phyloP scores from a whole-genome alignment of 2,329 filamentous ascomycete genomes.

The Sporothrix sp. region DNA sequence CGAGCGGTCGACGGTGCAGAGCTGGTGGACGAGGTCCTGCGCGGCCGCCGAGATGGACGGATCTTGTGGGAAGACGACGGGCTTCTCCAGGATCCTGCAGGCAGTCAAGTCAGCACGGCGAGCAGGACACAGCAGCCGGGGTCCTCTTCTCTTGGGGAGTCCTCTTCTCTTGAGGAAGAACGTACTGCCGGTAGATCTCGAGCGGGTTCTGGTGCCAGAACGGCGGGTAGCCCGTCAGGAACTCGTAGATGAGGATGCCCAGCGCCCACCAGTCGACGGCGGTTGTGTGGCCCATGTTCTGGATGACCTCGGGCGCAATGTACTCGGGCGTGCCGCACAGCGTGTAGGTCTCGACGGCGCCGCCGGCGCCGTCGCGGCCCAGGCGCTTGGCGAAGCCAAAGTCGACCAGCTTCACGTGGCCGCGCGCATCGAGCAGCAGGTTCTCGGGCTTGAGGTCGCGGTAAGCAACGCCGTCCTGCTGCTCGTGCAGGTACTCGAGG shows the following conservation, averaged over 20 bases:
- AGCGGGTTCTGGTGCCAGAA: conserved; percentile 84
- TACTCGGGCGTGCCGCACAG: conserved; percentile 79
- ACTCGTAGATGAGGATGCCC: conserved; percentile 76
- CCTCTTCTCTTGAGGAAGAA: conserved; percentile 16
- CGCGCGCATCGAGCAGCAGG: conserved; percentile 64
- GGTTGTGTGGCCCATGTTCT: conserved; percentile 66
- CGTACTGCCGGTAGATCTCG: conserved; percentile 72
- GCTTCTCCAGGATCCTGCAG: conserved; percentile 64
- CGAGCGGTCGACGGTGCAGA: conserved; percentile 72
- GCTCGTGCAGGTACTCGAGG: conserved; percentile 69
- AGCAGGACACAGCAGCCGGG: no score
- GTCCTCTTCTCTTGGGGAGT: no score
- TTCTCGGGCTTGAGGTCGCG: conserved; percentile 79
- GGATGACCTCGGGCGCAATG: conserved; percentile 73
- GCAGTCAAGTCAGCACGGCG: no score
- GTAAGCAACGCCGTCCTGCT: conserved; percentile 68
- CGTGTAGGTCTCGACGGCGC: conserved; percentile 61
- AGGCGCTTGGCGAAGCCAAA: conserved; percentile 80
- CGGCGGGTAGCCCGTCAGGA: conserved; percentile 73
- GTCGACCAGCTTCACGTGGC: conserved; percentile 74
- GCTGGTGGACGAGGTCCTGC: conserved; percentile 62
- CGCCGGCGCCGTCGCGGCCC: conserved; percentile 37
- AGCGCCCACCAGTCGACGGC: conserved; percentile 85
- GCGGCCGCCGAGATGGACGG: conserved; percentile 56
- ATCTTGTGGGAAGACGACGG: conserved; percentile 62